These are phyloP conservation scores for Entomortierella chlamydospora DNA, from an alignment of 192 early-diverging fungal species.

Conservation along the genomic window DNA sequence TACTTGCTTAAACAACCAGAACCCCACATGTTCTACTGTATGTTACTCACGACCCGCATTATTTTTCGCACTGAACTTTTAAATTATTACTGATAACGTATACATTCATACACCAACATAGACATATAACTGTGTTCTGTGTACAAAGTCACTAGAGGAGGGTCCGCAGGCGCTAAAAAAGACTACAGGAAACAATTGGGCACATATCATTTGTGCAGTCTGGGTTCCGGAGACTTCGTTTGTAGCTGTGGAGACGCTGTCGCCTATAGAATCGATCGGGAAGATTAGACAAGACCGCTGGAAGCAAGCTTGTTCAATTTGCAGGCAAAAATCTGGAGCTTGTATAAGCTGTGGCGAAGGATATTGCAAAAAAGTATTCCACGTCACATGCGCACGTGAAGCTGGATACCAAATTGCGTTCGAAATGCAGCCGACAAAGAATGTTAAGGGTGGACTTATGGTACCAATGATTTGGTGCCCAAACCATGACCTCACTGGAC, in stretches of 20 bases:
- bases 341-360: slow-evolving; percentile 57
- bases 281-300: slow-evolving; percentile 55
- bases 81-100: too few relatives aligned
- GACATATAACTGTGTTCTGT: slow-evolving; percentile 75
- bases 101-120: slow-evolving; percentile 13
- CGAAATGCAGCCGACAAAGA: slow-evolving; percentile 54
- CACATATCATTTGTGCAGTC: slow-evolving; percentile 75
- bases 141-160: slow-evolving; percentile 52
- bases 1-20: slow-evolving; percentile 69
- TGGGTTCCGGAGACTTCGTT: slow-evolving; percentile 67
- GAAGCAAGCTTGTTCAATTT: slow-evolving; percentile 54
- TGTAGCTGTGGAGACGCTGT: slow-evolving; percentile 50
- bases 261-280: slow-evolving; percentile 62
- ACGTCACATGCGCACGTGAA: slow-evolving; percentile 63
- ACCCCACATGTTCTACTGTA: slow-evolving; percentile 70
- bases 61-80: background rate
- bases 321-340: slow-evolving; percentile 50
- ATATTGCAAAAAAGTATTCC: slow-evolving; percentile 55
- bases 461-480: slow-evolving; percentile 61
- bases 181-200: slow-evolving; percentile 84
- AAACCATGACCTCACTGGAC: slow-evolving; percentile 52
- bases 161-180: slow-evolving; percentile 68
- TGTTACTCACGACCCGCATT: background rate
- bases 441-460: slow-evolving; percentile 55
- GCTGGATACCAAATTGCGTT: slow-evolving; percentile 57